A percentile compares a stretch with the other conserved stretches of the same genome.
phyloP scores from a whole-genome alignment of 805 yeast species.

The Wickerhamiella qilinensis region DNA sequence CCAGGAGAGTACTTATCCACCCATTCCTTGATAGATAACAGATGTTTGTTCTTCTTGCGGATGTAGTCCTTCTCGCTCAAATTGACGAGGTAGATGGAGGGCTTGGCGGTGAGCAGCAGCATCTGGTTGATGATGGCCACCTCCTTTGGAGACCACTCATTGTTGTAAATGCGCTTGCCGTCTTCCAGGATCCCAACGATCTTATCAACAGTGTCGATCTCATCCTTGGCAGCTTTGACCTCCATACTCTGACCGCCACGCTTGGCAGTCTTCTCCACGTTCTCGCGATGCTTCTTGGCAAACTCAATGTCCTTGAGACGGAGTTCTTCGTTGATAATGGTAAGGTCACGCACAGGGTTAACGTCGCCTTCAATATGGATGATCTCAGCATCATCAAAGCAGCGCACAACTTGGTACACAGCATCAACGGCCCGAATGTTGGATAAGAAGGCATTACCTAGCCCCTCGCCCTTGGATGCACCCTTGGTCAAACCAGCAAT shows the following conservation, averaged over 20 bases:
- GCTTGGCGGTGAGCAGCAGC: conserved; percentile 86
- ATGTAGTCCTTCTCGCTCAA: conserved; percentile 77
- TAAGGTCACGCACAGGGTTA: conserved; percentile 87
- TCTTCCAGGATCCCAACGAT: conserved; percentile 64
- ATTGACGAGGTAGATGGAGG: conserved; percentile 83
- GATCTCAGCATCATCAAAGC: conserved; percentile 95
- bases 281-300: conserved; percentile 67
- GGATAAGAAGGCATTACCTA: conserved; percentile 93
- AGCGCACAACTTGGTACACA: conserved; percentile 91
- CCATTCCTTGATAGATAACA: conserved; percentile 77
- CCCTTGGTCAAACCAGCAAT: conserved; percentile 97
- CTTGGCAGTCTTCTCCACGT: conserved; percentile 60
- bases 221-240: conserved; percentile 77
- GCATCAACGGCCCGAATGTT: conserved; percentile 97
- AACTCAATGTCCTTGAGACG: conserved; percentile 95
- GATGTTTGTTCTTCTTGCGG: conserved; percentile 77
- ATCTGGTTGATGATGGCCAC: conserved; percentile 78
- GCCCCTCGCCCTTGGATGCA: conserved; percentile 92
- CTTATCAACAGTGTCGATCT: conserved; percentile 53
- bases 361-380: conserved; percentile 96
- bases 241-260: conserved; percentile 85
- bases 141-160: conserved; percentile 77
- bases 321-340: conserved; percentile 78
- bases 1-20: conserved; percentile 76
- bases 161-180: conserved; percentile 80